Evolutionary conservation across 129 eudicot species (phyloP), one percentile per base, ranked within the genome.

Genomic region (Flaveria brownii): DNA sequence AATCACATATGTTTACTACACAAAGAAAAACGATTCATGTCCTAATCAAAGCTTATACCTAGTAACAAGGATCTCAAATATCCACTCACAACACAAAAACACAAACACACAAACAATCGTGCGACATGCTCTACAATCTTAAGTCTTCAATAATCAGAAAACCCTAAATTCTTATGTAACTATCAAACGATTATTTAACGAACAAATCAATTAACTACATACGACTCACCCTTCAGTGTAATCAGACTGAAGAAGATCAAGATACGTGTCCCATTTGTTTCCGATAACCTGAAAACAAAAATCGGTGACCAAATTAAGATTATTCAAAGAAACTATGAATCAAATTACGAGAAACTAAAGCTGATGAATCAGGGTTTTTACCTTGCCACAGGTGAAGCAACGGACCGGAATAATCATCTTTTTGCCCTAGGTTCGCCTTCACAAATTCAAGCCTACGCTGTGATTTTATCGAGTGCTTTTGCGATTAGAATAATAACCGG

Each of bases 371-470:
- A 36, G 45, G 55, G 55, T 36, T 16, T 16, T 46, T 81, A 90
- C 96, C 91, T 90, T 90, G 72, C 96, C 96, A 75, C 96, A 90
- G 59, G 96, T 90, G 84, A 90, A 90, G 78, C 96, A 90, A 47
- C 96, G 89, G 9, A 90, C 96, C 47, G 96, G 96, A 25, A 90
- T 90, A 56, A 90, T 90, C 96, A 90, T 90, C 50, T 82, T 36
- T 36, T 61, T 70, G 73, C 78, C 87, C 84, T 85, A 25, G 42
- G 28, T 54, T 78, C 54, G 79, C 51, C 71, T 20, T 20, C 22
- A 20, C 22, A 20, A 20, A 20, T 20, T 20, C 22, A 20, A 20
- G 22, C 22, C 22, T 20, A 20, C 22, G 22, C 22, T 20, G 22
- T 20, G 22, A 20, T 20, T 20, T 20, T 20, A 20, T 20, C 22